Base-by-base conservation (phyloP, 768 basidiomycete species). In the Macrocybe gigantea region DNA sequence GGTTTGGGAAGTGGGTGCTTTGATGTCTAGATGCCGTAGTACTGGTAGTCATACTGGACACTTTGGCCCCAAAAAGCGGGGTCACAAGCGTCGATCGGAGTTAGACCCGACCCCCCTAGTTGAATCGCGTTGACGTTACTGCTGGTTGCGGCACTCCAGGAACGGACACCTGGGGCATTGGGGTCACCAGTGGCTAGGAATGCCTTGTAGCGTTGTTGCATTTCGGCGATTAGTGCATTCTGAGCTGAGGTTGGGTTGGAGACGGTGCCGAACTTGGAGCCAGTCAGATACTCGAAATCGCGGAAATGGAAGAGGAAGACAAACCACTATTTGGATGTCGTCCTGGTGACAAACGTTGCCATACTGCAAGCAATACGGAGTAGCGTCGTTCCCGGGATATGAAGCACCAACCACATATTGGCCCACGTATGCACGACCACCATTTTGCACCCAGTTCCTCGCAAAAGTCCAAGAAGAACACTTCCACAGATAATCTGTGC, bases 321-420 rank as follows among this genome's bases (percentile, higher is more conserved):
- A 49, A 66, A 84, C 84, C 50, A 90, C 76, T 60, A 87, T 82
- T 68, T 83, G 67, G 50, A 91, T 90, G 57, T 92, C 89, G 60
- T 90, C 88, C 60, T 89, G 77, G 61, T 89, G 88, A 64, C 88
- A 90, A 35, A 88, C 82, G 32, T 67, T 63, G 33, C 80, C 82
- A 31, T 69, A 33, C 53, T 73, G 61, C 5, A 70, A 72, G 65
- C 88, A 90, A 59, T 73, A 80, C 0, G 78, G 56, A 40, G 79
- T 66, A 1, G 48, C 69, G 36, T 70, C 69, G 65, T 88, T 90
- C 37, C 74, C 75, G 8, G 85, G 80, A 62, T 88, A 87, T n/a
- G 82, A 78, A 14, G 83, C 77, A 22, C 88, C 88, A 35, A 82
- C 64, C 40, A 69, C 65, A 60, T 78, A 88, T 51, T 80, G 53